Conservation (phyloP, 176 grass and related monocot genomes). For the Canna indica region DNA sequence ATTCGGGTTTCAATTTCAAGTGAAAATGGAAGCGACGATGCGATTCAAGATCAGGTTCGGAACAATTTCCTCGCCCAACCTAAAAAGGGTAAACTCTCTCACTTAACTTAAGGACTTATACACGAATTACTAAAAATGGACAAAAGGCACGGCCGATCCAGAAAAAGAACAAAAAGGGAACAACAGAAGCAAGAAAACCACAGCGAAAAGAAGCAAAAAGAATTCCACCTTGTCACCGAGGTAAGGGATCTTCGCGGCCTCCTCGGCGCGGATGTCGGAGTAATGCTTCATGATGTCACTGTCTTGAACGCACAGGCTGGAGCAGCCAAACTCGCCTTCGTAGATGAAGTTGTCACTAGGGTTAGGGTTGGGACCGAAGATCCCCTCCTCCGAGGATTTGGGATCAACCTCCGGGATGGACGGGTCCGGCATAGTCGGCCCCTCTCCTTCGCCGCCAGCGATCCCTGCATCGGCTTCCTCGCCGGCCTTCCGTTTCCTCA, state of each 20-base stretch:
- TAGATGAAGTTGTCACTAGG: conserved; percentile 21
- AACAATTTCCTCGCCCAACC: neutral
- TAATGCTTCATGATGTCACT: conserved; percentile 17
- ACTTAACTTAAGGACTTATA: neutral
- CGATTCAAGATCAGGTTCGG: neutral
- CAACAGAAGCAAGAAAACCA: too few species aligned
- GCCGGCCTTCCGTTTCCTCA: conserved; percentile 73
- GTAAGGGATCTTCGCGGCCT: conserved; percentile 56
- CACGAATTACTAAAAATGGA: neutral
- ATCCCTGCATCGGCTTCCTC: conserved; percentile 25
- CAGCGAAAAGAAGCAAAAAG: neutral
- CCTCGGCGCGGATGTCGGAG: conserved; percentile 32
- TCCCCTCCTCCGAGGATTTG: conserved; percentile 1
- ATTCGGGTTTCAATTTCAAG: neutral
- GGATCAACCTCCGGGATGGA: neutral
- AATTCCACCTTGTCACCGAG: conserved; percentile 51
- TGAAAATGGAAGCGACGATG: neutral
- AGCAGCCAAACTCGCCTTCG: conserved; percentile 46
- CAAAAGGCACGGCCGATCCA: neutral
- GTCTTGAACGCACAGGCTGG: conserved; percentile 38
- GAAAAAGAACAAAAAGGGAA: neutral
- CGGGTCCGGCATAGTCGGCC: conserved; percentile 18
- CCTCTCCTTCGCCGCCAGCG: conserved; percentile 16
- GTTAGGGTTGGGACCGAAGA: conserved; percentile 22
- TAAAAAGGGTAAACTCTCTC: neutral